A percentile compares a stretch with the other conserved stretches of the same genome.
Evolutionary conservation across 495 filamentous ascomycete genomes (phyloP).

Genomic region (Neurospora sp.): DNA sequence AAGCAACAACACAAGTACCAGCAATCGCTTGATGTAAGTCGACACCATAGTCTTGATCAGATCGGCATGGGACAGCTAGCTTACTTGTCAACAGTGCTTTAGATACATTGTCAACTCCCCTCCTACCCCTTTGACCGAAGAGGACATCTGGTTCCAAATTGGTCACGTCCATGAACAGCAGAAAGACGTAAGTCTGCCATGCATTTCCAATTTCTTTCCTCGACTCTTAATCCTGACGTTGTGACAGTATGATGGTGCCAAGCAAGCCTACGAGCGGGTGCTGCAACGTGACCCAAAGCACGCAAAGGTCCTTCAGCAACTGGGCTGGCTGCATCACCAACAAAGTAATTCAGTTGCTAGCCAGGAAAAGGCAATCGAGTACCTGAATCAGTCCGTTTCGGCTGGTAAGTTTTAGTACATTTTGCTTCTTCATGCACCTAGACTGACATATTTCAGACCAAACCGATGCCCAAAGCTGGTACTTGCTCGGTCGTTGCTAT

Average conservation of each 20-base stretch:
- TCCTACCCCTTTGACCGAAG: conserved; percentile 85
- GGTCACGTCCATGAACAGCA: conserved; percentile 98
- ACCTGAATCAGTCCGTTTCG: conserved; percentile 90
- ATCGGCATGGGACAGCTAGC: conserved; percentile 10
- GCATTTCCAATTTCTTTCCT: neutral
- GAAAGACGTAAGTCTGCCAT: conserved; percentile 69
- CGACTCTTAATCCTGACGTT: conserved; percentile 19
- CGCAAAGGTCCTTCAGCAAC: conserved; percentile 95
- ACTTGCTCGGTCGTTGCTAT: conserved; percentile 93
- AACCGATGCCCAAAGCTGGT: conserved; percentile 96
- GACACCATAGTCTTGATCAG: neutral
- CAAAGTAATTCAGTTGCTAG: conserved; percentile 80
- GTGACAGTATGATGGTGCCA: conserved; percentile 78
- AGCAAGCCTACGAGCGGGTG: conserved; percentile 82
- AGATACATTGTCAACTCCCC: conserved; percentile 94
- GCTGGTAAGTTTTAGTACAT: conserved; percentile 55
- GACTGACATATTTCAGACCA: conserved; percentile 52
- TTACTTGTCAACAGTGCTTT: conserved; percentile 62
- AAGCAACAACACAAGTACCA: conserved; percentile 95
- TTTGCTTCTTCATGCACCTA: conserved; percentile 1
- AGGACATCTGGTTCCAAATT: conserved; percentile 99
- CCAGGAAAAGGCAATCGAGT: conserved; percentile 94
- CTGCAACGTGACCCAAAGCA: conserved; percentile 93
- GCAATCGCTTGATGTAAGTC: conserved; percentile 76
- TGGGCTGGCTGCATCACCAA: conserved; percentile 96